Evolutionary conservation across 2,329 filamentous ascomycete genomes (phyloP).

Genomic region (Hypoxylon sp.): DNA sequence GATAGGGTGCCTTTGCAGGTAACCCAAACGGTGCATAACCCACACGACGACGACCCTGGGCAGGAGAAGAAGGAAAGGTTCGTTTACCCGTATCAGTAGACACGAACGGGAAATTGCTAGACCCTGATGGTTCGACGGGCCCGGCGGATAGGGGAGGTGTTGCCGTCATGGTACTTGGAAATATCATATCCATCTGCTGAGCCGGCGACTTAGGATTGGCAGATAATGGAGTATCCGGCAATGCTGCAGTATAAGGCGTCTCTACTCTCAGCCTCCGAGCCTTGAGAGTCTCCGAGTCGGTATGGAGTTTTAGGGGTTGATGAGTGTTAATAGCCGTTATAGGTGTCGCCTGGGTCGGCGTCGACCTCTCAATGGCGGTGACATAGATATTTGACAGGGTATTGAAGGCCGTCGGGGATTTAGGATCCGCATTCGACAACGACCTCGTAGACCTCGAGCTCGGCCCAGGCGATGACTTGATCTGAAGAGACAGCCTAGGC

Average conservation of each 20-base stretch:
- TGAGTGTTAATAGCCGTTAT: slow-evolving; percentile 63
- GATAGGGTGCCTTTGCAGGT: slow-evolving; percentile 63
- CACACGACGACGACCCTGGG: slow-evolving; percentile 54
- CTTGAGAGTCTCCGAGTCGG: slow-evolving; percentile 50
- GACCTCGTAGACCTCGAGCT: slow-evolving; percentile 56
- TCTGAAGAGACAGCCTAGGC: slow-evolving; percentile 69
- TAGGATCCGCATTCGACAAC: slow-evolving; percentile 62
- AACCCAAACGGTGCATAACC: slow-evolving; percentile 50
- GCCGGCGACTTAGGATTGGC: slow-evolving; percentile 63
- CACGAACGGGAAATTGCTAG: slow-evolving; percentile 61
- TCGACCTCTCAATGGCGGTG: slow-evolving; percentile 70
- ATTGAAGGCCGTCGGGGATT: slow-evolving; percentile 73
- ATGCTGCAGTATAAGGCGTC: slow-evolving; percentile 60
- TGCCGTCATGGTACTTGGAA: slow-evolving; percentile 69
- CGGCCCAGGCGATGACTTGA: slow-evolving; percentile 58
- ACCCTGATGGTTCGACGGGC: slow-evolving; percentile 57
- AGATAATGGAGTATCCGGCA: slow-evolving; percentile 66
- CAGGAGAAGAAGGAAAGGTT: slow-evolving; percentile 50
- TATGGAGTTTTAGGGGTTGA: slow-evolving; percentile 55
- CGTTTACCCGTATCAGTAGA: slow-evolving; percentile 50
- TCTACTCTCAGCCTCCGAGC: slow-evolving; percentile 52
- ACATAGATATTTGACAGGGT: slow-evolving; percentile 74
- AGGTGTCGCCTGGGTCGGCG: slow-evolving; percentile 61
- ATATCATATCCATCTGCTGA: slow-evolving; percentile 58
- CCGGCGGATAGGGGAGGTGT: slow-evolving; percentile 69